Percentiles rank a stretch among this genome's conserved stretches.
phyloP scores from a whole-genome alignment of 208 protist genomes.

The Leishmania amazonensis region DNA sequence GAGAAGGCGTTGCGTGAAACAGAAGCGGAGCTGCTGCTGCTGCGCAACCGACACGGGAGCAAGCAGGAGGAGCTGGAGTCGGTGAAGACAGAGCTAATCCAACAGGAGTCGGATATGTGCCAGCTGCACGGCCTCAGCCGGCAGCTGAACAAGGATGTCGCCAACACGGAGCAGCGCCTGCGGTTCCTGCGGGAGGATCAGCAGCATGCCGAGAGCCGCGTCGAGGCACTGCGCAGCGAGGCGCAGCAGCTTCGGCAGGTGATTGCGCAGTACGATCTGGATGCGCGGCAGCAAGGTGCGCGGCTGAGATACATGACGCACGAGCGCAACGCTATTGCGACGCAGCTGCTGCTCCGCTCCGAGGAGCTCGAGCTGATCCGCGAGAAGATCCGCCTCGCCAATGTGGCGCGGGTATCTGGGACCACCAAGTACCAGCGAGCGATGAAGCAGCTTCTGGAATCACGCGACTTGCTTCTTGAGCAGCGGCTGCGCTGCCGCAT shows the following conservation, averaged over 20 bases:
- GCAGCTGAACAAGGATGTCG: constrained; percentile 81
- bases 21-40: constrained; percentile 94
- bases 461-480: constrained; percentile 92
- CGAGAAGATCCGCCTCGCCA: constrained; percentile 97
- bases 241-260: constrained; percentile 93
- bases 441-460: constrained; percentile 84
- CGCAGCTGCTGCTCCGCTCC: constrained; percentile 97
- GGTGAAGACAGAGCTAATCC: constrained; percentile 95
- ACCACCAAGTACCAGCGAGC: constrained; percentile 94
- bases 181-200: constrained; percentile 72
- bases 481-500: constrained; percentile 92
- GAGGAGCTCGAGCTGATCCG: constrained; percentile 97
- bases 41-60: constrained; percentile 93
- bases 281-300: constrained; percentile 88
- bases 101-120: constrained; percentile 93
- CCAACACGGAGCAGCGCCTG: constrained; percentile 80
- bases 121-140: constrained; percentile 77
- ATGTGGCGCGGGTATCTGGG: constrained; percentile 94
- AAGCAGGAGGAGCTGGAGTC: constrained; percentile 95
- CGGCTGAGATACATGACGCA: constrained; percentile 93
- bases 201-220: constrained; percentile 50
- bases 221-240: constrained; percentile 78
- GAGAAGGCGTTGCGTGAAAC: constrained; percentile 96
- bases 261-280: constrained; percentile 95
- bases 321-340: constrained; percentile 96